These are phyloP conservation scores for Cyberlindnera galapagoensis DNA, from an alignment of 805 yeast genomes.

Conservation along the genomic window DNA sequence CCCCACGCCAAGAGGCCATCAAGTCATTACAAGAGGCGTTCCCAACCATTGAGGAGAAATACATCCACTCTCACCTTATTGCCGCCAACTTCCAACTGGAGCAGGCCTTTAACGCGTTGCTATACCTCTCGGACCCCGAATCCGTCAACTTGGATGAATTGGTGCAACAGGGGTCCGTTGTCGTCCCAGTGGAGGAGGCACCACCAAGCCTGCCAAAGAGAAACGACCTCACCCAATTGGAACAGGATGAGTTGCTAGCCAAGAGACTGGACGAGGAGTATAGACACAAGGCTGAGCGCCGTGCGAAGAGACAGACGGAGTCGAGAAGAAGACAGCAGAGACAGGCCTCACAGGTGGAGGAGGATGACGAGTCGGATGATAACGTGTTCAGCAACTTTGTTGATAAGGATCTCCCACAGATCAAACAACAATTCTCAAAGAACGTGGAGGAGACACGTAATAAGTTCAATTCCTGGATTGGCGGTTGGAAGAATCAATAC, in stretches of 20 bases:
- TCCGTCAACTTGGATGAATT: slow-evolving; percentile 40
- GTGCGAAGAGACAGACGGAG: slow-evolving; percentile 23
- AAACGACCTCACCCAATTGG: slow-evolving; percentile 23
- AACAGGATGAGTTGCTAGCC: slow-evolving; percentile 79
- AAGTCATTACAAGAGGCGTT: slow-evolving; percentile 77
- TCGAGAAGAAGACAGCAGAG: slow-evolving; percentile 11
- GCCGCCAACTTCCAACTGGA: slow-evolving; percentile 80
- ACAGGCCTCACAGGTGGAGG: slow-evolving; percentile 1
- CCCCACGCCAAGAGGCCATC: slow-evolving; percentile 48
- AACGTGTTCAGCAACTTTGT: slow-evolving; percentile 53
- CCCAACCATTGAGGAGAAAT: slow-evolving; percentile 67
- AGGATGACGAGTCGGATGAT: slow-evolving; percentile 33
- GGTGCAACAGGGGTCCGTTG: slow-evolving; percentile 15
- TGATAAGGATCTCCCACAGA: slow-evolving; percentile 47
- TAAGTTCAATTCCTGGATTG: slow-evolving; percentile 66
- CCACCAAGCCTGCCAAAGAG: slow-evolving; percentile 31
- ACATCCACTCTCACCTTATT: slow-evolving; percentile 71
- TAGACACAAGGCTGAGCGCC: slow-evolving; percentile 25
- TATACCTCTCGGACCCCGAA: slow-evolving; percentile 71
- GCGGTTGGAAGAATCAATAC: slow-evolving; percentile 25
- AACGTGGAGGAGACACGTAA: slow-evolving; percentile 78
- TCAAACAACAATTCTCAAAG: slow-evolving; percentile 61
- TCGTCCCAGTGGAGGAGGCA: slow-evolving; percentile 21
- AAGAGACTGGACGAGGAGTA: slow-evolving; percentile 69
- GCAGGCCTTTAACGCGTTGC: slow-evolving; percentile 82